phyloP scores from a whole-genome alignment of 371 early-diverging fungal species.

The Saksenaea vasiformis region DNA sequence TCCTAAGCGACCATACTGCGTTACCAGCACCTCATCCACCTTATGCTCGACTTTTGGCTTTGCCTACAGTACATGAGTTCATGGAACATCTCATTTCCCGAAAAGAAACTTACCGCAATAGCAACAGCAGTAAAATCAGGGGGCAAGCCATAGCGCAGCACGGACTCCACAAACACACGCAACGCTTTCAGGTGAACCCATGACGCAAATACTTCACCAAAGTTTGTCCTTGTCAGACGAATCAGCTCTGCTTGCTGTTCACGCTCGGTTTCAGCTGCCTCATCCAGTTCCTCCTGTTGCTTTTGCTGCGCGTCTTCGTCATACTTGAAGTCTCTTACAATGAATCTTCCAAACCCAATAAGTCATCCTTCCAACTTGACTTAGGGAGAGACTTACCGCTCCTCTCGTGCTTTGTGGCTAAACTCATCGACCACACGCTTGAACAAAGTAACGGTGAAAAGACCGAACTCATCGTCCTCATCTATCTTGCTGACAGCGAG shows the following conservation, averaged over 20 bases:
- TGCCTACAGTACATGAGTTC: constrained; percentile 46
- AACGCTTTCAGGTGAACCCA: constrained; percentile 95
- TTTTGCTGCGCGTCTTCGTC: constrained; percentile 75
- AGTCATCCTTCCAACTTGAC: neutral
- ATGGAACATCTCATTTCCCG: neutral
- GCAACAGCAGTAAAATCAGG: constrained; percentile 90
- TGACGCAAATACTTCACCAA: constrained; percentile 87
- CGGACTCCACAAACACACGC: constrained; percentile 94
- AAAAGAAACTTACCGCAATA: constrained; percentile 60
- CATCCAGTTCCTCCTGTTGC: constrained; percentile 75
- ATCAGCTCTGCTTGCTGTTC: constrained; percentile 76
- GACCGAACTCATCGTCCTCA: constrained; percentile 92
- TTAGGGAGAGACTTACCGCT: constrained; percentile 55
- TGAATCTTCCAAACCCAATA: constrained; percentile 57
- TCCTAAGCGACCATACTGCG: constrained; percentile 68
- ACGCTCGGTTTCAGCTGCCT: constrained; percentile 72
- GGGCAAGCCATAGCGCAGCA: constrained; percentile 95
- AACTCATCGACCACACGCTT: constrained; percentile 89
- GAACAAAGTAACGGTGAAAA: constrained; percentile 92
- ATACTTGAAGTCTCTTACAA: constrained; percentile 93
- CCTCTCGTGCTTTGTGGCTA: constrained; percentile 82
- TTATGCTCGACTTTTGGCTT: constrained; percentile 79
- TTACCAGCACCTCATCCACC: constrained; percentile 69
- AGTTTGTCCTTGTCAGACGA: constrained; percentile 89
- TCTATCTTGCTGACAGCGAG: constrained; percentile 65